Base-by-base conservation (phyloP, 2,329 filamentous ascomycete genomes). In the Aspergillus bombycis region DNA sequence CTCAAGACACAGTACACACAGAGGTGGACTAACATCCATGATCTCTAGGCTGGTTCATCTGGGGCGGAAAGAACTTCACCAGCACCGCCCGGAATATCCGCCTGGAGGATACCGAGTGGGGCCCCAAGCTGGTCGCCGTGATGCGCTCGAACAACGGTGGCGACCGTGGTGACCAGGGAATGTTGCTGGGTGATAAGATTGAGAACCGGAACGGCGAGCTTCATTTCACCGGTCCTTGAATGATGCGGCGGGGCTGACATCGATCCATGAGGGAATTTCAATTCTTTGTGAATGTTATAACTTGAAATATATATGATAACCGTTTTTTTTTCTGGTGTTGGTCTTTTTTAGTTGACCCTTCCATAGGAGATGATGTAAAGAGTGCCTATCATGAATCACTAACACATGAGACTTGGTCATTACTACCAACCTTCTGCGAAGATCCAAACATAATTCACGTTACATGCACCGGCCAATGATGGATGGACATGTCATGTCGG, bases 51-150 rank as follows among this genome's bases (percentile, higher is more conserved):
- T 68, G 65, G 63, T 70, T 70, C 64, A 60, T 68, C 62, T 70
- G 68, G 68, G 68, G 65, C 52, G 67, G 67, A 9, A 28, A 52
- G 26, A 62, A 67, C 53, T 70, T 70, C 67, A 69, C 67, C 57
- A 56, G 48, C 12, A 62, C 41, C 38, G 67, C 68, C 19, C 21
- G 54, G 3, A 58, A 70, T 48, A 63, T 70, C 53, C 50, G 53
- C 14, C 57, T 70, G 1, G 67, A 67, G 23, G 46, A 64, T 14
- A 66, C 62, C 11, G 48, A 61, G 19, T 41, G 50, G 19, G 68
- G 68, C 9, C 68, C 68, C 1, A 66, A 69, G 58, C 56, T 70
- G 36, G 62, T 57, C 21, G 68, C 68, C 11, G 60, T 65, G 16
- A 50, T 70, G 60, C 34, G 38, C n/a, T 60, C 41, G 53, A 30